phyloP scores from a whole-genome alignment of 257 asterid species.

The Solanum chilense region DNA sequence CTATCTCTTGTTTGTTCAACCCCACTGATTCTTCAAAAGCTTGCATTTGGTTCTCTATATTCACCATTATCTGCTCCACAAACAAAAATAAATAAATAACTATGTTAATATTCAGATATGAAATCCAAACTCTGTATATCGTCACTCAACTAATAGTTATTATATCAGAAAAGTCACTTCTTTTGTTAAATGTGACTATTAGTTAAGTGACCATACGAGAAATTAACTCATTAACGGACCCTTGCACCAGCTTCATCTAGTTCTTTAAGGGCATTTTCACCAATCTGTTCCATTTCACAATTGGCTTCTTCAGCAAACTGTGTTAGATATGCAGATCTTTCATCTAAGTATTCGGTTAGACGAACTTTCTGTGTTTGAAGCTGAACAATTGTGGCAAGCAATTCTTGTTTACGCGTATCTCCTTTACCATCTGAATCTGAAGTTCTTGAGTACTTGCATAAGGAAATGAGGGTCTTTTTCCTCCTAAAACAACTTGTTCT shows the following conservation, averaged over 20 bases:
- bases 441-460: constrained; percentile 28
- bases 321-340: constrained; percentile 60
- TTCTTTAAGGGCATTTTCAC: constrained; percentile 76
- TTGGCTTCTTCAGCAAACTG: constrained; percentile 90
- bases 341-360: constrained; percentile 72
- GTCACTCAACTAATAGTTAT: not conserved
- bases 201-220: not conserved
- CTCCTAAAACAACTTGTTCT: constrained; percentile 22
- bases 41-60: constrained; percentile 70
- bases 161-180: not conserved
- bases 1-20: constrained; percentile 56
- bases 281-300: constrained; percentile 69
- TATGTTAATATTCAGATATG: too few relatives aligned
- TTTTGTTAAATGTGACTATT: not conserved
- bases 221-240: constrained; percentile 23
- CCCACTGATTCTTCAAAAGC: constrained; percentile 75
- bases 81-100: not conserved
- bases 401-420: constrained; percentile 59
- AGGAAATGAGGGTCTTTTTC: constrained; percentile 14
- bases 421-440: constrained; percentile 39
- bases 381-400: constrained; percentile 71
- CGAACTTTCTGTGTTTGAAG: constrained; percentile 83
- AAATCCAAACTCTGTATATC: not conserved
- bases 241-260: constrained; percentile 77
- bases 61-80: constrained; percentile 73